Conservation (phyloP, 148 eudicot genomes). For the Cornus suecica region DNA sequence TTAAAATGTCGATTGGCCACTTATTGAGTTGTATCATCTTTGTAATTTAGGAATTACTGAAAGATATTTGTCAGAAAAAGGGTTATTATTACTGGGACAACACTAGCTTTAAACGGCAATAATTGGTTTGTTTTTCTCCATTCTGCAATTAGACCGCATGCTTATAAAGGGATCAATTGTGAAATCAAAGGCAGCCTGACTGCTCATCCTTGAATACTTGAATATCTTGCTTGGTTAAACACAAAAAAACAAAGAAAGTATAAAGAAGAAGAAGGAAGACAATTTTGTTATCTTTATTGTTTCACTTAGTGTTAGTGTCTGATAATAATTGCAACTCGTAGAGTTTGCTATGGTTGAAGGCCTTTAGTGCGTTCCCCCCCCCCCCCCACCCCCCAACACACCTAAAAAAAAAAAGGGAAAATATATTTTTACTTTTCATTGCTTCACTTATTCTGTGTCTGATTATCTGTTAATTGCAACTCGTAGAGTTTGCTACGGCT, state of each 20-base stretch:
- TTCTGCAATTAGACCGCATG: background rate
- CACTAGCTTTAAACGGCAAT: background rate
- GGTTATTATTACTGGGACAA: background rate
- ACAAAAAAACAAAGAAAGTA: too few relatives aligned
- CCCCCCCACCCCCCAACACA: too few relatives aligned
- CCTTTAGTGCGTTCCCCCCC: background rate
- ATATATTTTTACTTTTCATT: background rate
- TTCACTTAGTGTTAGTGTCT: background rate
- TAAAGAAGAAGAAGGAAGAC: too few relatives aligned
- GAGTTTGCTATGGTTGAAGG: conserved; percentile 61
- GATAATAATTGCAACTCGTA: conserved; percentile 15
- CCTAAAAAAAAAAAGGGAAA: background rate
- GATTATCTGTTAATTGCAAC: background rate
- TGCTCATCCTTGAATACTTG: too few relatives aligned
- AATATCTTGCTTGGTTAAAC: too few relatives aligned
- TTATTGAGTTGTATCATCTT: too few relatives aligned
- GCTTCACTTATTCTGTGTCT: background rate
- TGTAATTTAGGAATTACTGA: background rate
- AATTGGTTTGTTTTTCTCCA: background rate
- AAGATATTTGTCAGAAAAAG: background rate
- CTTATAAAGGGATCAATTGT: background rate
- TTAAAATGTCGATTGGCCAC: too few relatives aligned
- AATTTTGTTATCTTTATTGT: background rate
- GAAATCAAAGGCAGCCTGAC: too few relatives aligned
- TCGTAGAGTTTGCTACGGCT: conserved; percentile 51